Base-by-base conservation (phyloP, 208 protist species). In the Tritrichomonas foetus region DNA sequence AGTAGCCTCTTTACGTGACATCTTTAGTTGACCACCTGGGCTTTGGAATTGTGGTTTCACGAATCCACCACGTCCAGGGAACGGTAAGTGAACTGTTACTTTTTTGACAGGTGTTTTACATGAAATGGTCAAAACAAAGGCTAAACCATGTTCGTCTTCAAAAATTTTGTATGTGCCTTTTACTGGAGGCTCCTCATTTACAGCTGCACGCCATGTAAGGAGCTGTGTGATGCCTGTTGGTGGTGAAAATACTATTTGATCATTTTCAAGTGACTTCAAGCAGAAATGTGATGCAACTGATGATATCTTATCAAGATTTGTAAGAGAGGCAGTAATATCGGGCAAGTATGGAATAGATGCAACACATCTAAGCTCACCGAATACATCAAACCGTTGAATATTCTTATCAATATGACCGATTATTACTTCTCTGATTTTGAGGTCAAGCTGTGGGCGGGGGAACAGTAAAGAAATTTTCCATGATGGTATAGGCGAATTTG, bases 11-110 rank as follows among this genome's bases (percentile, higher is more conserved):
- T 49, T 44, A 27, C 57, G 53, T 3, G 78, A 89, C 78, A 89
- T 89, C n/a, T 89, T 89, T 9, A 89, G 44, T 36, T 89, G 78
- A 8, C 78, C 47, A 47, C 33, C 20, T 57, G 78, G 78, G 39
- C 16, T 89, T 16, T 89, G 78, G 47, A 89, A 89, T 89, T 89
- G 78, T 39, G 33, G 78, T 57, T 89, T 89, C 20, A 33, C 44
- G 8, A 89, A 57, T 44, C n/a, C 41, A 11, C 78, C 47, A 14
- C 78, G 41, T 5, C 47, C 78, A 39, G 78, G 78, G 47, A 89
- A 89, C 5, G 78, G 78, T 33, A 89, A n/a, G 14, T 89, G 78
- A 55, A 57, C 27, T 16, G 78, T 53, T 13, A 89, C 78, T 9
- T 20, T 89, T 16, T 89, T 89, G 9, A 89, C 47, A 39, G 41